Percentiles rank a stretch among this genome's conserved stretches.
These are phyloP conservation scores for Skeletonema tropicum DNA, from an alignment of 108 stramenopile species.

Conservation along the genomic window DNA sequence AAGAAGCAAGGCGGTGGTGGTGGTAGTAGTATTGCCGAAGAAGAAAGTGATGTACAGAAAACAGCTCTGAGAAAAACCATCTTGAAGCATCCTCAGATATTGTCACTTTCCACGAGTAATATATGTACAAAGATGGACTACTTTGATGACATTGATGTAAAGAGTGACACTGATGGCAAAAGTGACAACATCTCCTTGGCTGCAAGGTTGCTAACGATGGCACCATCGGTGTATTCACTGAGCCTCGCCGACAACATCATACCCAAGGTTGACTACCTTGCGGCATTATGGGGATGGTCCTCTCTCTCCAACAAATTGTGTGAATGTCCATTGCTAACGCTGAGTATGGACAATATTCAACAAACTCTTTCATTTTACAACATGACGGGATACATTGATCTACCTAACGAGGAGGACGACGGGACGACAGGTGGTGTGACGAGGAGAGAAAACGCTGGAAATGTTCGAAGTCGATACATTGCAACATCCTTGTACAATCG, in stretches of 20 bases:
- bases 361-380: conserved; percentile 82
- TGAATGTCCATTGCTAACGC: conserved; percentile 78
- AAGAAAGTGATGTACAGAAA: not conserved
- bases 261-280: conserved; percentile 68
- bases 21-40: conserved; percentile 10
- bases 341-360: conserved; percentile 77
- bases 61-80: conserved; percentile 54
- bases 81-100: conserved; percentile 69
- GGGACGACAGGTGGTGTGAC: not conserved
- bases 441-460: not conserved
- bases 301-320: conserved; percentile 42
- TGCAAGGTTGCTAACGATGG: conserved; percentile 47
- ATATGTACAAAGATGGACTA: conserved; percentile 61
- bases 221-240: conserved; percentile 69
- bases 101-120: conserved; percentile 66
- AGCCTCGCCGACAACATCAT: conserved; percentile 70
- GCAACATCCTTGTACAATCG: conserved; percentile 83
- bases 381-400: conserved; percentile 71
- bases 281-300: conserved; percentile 56
- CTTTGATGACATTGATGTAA: conserved; percentile 62
- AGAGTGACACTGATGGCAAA: not conserved
- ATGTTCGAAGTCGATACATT: conserved; percentile 74
- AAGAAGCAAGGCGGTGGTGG: not conserved
- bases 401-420: conserved; percentile 13
- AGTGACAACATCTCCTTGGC: conserved; percentile 38